Conservation (phyloP, 441 rosid species). For the Populus hybrid region DNA sequence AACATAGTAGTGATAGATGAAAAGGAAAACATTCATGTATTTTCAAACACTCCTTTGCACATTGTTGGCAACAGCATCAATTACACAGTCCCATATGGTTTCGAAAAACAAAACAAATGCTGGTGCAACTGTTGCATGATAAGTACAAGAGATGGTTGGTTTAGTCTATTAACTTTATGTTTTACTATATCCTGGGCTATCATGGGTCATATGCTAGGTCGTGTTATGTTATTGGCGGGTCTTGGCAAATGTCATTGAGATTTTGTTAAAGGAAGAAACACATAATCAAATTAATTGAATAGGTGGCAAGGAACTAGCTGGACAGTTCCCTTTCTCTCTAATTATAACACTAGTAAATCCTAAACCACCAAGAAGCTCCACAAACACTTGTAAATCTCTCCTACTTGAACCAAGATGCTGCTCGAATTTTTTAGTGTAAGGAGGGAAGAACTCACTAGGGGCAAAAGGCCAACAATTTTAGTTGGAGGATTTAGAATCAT, state of each 20-base stretch:
- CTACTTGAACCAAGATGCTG: slow-evolving; percentile 1
- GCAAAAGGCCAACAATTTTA: slow-evolving; percentile 47
- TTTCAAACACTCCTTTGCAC: not conserved
- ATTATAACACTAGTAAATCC: not conserved
- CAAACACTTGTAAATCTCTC: not conserved
- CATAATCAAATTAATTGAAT: not conserved
- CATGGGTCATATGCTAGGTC: not conserved
- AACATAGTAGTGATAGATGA: not conserved
- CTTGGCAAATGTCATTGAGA: not conserved
- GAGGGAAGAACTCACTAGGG: slow-evolving; percentile 45
- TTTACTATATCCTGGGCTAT: not conserved
- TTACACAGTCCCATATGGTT: not conserved
- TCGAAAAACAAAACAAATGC: not conserved
- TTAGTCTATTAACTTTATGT: not conserved
- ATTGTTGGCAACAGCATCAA: not conserved
- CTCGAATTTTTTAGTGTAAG: not conserved
- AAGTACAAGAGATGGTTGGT: not conserved
- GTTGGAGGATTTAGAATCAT: slow-evolving; percentile 69
- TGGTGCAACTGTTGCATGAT: not conserved
- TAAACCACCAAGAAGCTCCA: not conserved
- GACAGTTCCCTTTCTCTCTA: not conserved
- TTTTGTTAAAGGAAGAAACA: not conserved
- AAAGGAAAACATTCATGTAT: not conserved
- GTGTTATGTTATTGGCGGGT: not conserved
- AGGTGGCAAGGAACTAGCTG: not conserved